Evolutionary conservation across 192 early-diverging fungal genomes (phyloP), one percentile per base, ranked within the genome.

Genomic region (Funneliformis mosseae): DNA sequence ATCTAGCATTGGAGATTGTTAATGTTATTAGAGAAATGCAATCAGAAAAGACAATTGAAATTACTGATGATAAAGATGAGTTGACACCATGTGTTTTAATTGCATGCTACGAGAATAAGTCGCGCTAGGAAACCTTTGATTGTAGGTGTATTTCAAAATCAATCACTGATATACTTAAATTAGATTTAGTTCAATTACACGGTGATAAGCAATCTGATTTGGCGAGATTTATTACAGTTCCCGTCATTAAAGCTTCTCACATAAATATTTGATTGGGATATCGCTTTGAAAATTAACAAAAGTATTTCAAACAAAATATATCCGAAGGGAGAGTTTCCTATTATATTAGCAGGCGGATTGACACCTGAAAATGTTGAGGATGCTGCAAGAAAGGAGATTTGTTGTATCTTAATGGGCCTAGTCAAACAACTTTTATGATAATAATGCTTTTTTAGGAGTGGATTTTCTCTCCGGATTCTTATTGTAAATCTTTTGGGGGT

Each of bases 101-200:
- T 87, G 60, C 87, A 90, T n/a, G 81, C 85, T 21, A 45, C 28
- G 48, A 73, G 86, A 70, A 66, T 90, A 28, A 85, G 87, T 74
- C 72, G 82, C 27, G 70, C 83, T 38, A 62, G 88, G 84, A 89
- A 88, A 61, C 98, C 98, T 25, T 85, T 96, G 70, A 83, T 97
- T 18, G 95, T 97, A 1, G 98, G 98, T 7, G 97, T 99, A 11
- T 99, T 99, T 84, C 90, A 90, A 79, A 95, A 97, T 82, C 95
- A 97, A 61, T 78, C 91, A 1, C 77, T 94, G 79, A 85, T 23
- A 81, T 81, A 23, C 88, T 93, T 27, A 91, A 92, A 23, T 87
- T 99, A 25, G 97, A 99, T 83, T 66, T 98, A 45, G 93, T 98
- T 23, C 98, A 99, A 88, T 88, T 99, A 72, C 98, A 99, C 85